These are phyloP conservation scores for Hexamita inflata DNA, from an alignment of 208 protist species.

Conservation along the genomic window DNA sequence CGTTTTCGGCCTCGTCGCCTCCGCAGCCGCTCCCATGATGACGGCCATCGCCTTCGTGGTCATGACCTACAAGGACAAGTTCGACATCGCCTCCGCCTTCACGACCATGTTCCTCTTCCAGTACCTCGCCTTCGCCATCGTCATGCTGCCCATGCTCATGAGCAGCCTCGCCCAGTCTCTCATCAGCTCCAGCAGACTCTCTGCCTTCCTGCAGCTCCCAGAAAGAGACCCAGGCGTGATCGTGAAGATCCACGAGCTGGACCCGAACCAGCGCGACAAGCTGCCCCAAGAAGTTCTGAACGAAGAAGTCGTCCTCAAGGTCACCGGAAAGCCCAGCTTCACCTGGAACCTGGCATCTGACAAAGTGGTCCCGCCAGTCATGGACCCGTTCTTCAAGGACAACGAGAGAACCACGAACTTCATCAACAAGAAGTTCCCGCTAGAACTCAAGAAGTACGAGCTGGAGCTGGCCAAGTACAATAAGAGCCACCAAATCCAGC, in stretches of 20 bases:
- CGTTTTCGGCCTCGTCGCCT: neutral
- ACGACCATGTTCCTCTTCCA: constrained; percentile 21
- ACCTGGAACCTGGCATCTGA: neutral
- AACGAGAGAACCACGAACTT: too few relatives aligned
- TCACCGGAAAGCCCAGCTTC: constrained; percentile 6
- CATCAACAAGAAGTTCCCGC: too few relatives aligned
- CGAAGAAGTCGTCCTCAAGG: neutral
- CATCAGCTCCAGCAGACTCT: constrained; percentile 20
- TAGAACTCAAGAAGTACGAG: too few relatives aligned
- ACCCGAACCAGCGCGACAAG: too few relatives aligned
- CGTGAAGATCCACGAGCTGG: too few relatives aligned
- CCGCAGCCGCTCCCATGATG: constrained; percentile 1
- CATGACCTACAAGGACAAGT: neutral
- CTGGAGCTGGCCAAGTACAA: too few relatives aligned
- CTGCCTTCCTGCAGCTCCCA: constrained; percentile 21
- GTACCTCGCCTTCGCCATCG: neutral
- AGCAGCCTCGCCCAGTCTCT: neutral
- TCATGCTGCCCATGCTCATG: constrained; percentile 4
- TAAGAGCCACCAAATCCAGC: too few relatives aligned
- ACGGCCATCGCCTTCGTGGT: constrained; percentile 18
- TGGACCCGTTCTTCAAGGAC: constrained; percentile 16
- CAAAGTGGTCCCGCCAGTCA: neutral
- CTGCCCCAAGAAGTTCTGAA: neutral
- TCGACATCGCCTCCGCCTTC: neutral
- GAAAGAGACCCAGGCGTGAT: constrained; percentile 8